phyloP scores from a whole-genome alignment of 139 green algal genomes.

The Chlorella vulgaris region DNA sequence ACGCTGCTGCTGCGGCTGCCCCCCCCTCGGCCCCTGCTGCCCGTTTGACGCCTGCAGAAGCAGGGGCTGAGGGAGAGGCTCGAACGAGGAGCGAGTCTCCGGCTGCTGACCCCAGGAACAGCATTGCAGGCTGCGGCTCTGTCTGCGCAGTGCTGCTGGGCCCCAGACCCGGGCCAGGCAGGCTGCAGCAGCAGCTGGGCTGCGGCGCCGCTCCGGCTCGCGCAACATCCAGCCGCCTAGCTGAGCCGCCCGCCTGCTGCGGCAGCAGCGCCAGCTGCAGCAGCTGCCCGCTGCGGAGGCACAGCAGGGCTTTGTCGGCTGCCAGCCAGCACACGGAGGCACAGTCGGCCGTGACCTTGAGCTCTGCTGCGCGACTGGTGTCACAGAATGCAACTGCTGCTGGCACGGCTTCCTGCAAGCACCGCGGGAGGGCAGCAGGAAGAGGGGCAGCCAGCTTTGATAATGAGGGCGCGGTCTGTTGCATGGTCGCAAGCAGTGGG shows the following conservation, averaged over 20 bases:
- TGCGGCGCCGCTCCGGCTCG: slow-evolving; percentile 45
- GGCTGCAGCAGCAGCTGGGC: slow-evolving; percentile 42
- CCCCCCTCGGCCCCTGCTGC: slow-evolving; percentile 5
- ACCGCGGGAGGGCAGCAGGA: background rate
- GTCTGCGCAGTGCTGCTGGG: background rate
- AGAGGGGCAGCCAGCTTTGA: background rate
- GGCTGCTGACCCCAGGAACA: slow-evolving; percentile 85
- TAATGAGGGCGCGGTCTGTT: background rate
- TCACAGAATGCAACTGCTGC: slow-evolving; percentile 33
- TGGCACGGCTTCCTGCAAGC: slow-evolving; percentile 24
- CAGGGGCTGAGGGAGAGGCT: background rate
- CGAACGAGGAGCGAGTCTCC: slow-evolving; percentile 87
- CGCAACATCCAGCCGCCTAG: slow-evolving; percentile 43
- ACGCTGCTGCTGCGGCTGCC: background rate
- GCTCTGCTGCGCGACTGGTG: slow-evolving; percentile 29
- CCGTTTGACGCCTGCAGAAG: background rate
- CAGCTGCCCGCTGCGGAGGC: slow-evolving; percentile 66
- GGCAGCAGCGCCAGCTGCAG: slow-evolving; percentile 56
- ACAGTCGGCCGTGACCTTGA: slow-evolving; percentile 47
- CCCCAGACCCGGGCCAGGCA: slow-evolving; percentile 4
- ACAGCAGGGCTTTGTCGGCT: slow-evolving; percentile 53
- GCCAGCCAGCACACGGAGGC: slow-evolving; percentile 43
- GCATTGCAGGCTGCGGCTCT: slow-evolving; percentile 24
- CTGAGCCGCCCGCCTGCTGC: slow-evolving; percentile 37
- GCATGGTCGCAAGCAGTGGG: too few species aligned